These are phyloP conservation scores for Conticribra guillardii DNA, from an alignment of 108 stramenopile genomes.

Conservation along the genomic window DNA sequence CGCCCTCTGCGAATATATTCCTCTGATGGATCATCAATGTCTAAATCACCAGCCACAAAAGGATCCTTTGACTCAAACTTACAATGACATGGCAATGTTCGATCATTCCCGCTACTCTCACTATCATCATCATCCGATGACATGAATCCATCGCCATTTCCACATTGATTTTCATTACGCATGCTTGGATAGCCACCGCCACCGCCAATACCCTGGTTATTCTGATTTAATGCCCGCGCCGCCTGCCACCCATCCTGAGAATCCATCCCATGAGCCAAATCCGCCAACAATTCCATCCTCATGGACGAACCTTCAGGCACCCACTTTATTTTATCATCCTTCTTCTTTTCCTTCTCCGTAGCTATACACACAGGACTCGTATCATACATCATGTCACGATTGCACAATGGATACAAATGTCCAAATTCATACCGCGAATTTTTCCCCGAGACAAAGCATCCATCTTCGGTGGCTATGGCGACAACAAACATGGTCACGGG, in stretches of 20 bases:
- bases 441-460: slow-evolving; percentile 83
- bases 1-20: slow-evolving; percentile 56
- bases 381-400: slow-evolving; percentile 53
- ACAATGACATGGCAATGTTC: slow-evolving; percentile 34
- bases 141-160: neutral
- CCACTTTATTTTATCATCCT: neutral
- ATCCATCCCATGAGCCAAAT: neutral
- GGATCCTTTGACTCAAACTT: slow-evolving; percentile 43
- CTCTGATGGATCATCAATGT: slow-evolving; percentile 36
- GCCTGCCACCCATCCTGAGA: slow-evolving; percentile 9
- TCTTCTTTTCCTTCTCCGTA: slow-evolving; percentile 32
- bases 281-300: neutral
- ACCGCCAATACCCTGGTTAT: slow-evolving; percentile 1
- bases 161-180: neutral
- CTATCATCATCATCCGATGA: slow-evolving; percentile 24
- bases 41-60: slow-evolving; percentile 25
- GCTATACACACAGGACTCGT: slow-evolving; percentile 69
- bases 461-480: slow-evolving; percentile 87
- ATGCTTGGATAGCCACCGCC: neutral
- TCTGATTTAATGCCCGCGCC: neutral
- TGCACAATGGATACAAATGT: slow-evolving; percentile 62
- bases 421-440: slow-evolving; percentile 75
- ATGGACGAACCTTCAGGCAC: neutral
- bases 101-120: slow-evolving; percentile 27
- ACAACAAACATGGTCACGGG: slow-evolving; percentile 82